Evolutionary conservation across 2,329 filamentous ascomycete genomes (phyloP), one percentile per base, ranked within the genome.

Genomic region (Microdochium bolleyi): DNA sequence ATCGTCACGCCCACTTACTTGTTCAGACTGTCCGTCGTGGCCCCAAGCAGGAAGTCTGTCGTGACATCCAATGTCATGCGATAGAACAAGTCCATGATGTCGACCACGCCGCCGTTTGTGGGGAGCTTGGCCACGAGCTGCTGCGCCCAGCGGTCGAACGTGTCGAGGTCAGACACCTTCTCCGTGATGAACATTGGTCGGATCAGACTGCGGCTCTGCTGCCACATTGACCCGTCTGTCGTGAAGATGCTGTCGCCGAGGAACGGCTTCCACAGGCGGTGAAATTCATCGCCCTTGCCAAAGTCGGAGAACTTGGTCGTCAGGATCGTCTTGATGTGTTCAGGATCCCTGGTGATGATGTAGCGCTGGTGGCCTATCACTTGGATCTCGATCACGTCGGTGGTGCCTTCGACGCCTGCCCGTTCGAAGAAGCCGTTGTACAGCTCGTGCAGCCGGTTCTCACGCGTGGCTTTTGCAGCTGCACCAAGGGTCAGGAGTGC

Each of bases 41-140:
- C 71, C 7, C 85, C 85, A 49, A 88, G 84, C 3, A 89, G 68
- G 57, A 88, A 86, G 48, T 85, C 82, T 0, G 84, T 88, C 0
- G 84, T 82, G 0, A 82, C 79, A 55, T 88, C 84, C 19, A 88
- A 73, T 0, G 84, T 86, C 61, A 87, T 74, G 51, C 77, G 75
- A 61, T 87, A 87, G 61, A 87, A 84, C 9, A 85, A 66, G 11
- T 78, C 74, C 59, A 82, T 79, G 25, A 88, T 68, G 58, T 88
- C 79, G 10, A 87, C 74, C 0, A 73, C 75, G 2, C 71, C 66
- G 49, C 83, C 75, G 53, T 79, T 69, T 0, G 63, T 63, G 0
- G 83, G 82, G 9, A 89, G 74, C 22, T 76, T 74, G n/a, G 73
- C 70, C 24, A 88, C 71, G 53, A 89, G 69, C 24, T 77, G 71